These are phyloP conservation scores for Ulota crispa DNA, from an alignment of 225 moss, liverwort and hornwort genomes.

Conservation along the genomic window DNA sequence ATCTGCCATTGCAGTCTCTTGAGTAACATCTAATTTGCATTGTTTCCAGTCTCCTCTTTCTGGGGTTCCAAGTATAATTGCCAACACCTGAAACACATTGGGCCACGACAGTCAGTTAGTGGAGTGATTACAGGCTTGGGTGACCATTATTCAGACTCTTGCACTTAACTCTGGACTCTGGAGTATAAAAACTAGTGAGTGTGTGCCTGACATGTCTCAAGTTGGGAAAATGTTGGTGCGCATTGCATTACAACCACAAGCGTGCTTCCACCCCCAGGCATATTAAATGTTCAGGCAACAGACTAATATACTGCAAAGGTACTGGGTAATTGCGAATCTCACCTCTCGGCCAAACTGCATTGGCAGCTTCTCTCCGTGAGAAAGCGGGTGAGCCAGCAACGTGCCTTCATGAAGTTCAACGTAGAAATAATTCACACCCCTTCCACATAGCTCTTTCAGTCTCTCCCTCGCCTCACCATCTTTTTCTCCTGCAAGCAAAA, in stretches of 20 bases:
- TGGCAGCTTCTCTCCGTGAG: slow-evolving; percentile 78
- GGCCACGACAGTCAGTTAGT: neutral
- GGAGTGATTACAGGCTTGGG: neutral
- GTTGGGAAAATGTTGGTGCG: neutral
- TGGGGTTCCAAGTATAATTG: slow-evolving; percentile 70
- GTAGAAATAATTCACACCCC: slow-evolving; percentile 71
- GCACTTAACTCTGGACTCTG: slow-evolving; percentile 18
- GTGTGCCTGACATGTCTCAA: neutral
- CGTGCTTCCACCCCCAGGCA: neutral
- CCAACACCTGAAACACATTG: slow-evolving; percentile 62
- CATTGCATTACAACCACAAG: neutral
- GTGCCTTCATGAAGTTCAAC: slow-evolving; percentile 87
- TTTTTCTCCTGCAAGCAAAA: slow-evolving; percentile 43
- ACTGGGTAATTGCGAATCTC: slow-evolving; percentile 2
- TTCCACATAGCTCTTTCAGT: slow-evolving; percentile 69
- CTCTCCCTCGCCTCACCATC: slow-evolving; percentile 48
- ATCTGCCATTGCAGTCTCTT: slow-evolving; percentile 80
- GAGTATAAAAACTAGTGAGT: neutral
- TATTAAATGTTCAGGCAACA: neutral
- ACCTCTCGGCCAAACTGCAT: slow-evolving; percentile 99
- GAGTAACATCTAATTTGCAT: slow-evolving; percentile 65
- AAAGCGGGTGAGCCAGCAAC: slow-evolving; percentile 71
- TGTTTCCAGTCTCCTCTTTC: slow-evolving; percentile 97
- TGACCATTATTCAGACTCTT: neutral
- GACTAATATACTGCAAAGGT: neutral